These are phyloP conservation scores for Haberlea rhodopensis DNA, from an alignment of 257 asterid genomes.

Conservation along the genomic window DNA sequence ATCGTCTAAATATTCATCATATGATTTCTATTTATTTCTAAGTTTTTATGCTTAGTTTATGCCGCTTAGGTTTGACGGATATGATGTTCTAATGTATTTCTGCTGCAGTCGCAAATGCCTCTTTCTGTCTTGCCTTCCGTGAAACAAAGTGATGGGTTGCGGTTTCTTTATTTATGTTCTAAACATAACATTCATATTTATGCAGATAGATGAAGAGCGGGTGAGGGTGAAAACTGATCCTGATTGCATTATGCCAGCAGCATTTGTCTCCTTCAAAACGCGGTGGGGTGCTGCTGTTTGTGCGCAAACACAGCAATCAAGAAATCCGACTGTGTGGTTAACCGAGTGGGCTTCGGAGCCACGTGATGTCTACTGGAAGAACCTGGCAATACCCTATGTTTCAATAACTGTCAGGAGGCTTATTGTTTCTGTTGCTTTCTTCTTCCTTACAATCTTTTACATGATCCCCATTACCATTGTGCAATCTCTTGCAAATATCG, in stretches of 20 bases:
- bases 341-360: constrained; percentile 97
- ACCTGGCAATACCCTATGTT: constrained; percentile 87
- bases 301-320: constrained; percentile 86
- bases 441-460: constrained; percentile 90
- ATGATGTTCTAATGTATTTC: neutral
- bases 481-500: constrained; percentile 85
- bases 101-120: constrained; percentile 6
- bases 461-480: constrained; percentile 82
- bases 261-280: constrained; percentile 86
- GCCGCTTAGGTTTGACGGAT: neutral
- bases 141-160: constrained; percentile 6
- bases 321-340: constrained; percentile 85
- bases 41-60: constrained; percentile 8
- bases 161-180: constrained; percentile 18
- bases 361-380: constrained; percentile 79
- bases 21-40: constrained; percentile 5
- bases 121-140: constrained; percentile 5
- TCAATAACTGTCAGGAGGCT: constrained; percentile 79
- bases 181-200: constrained; percentile 18
- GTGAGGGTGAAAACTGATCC: constrained; percentile 53
- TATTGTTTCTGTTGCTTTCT: constrained; percentile 64
- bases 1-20: constrained; percentile 8
- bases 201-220: constrained; percentile 74
- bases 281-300: constrained; percentile 96
- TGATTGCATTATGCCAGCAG: constrained; percentile 68